Evolutionary conservation across 169 alveolate genomes (phyloP), one percentile per base, ranked within the genome.

Genomic region (Hepatocystis sp.): DNA sequence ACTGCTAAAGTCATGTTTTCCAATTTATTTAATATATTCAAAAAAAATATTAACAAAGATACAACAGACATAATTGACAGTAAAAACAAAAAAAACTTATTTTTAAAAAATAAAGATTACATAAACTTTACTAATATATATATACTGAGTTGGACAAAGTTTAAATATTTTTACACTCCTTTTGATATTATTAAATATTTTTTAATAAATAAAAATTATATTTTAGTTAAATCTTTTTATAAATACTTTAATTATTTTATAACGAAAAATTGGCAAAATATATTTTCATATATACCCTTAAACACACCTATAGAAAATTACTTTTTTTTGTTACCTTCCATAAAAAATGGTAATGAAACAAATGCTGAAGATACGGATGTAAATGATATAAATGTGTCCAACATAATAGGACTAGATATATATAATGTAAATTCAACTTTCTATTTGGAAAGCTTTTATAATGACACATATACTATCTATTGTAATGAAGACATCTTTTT

Each of bases 131-230:
- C 78, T 21, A 58, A 76, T 39, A 42, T 76, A 1, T 76, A 58
- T 25, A 44, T 76, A 2, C 10, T 76, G 0, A 76, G 64, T 27
- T 76, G 88, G 88, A 76, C 88, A 0, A 76, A 76, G 46, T 76
- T 76, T 76, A 76, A 76, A 64, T 76, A 76, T 63, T 25, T 28
- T 34, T 76, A 76, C 30, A 25, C 88, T 0, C 88, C 88, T 15
- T 58, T 76, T 21, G 88, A 76, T 58, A 76, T 76, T 42, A 32
- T 52, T 28, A 76, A 76, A 76, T 76, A 76, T 56, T 76, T 76
- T 39, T 17, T 76, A 44, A 76, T 76, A 1, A 76, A 76, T 39
- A 28, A 58, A 7, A 76, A 76, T 46, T 76, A 76, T 76, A 27
- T 76, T 36, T 60, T 76, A 46, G 32, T 46, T 3, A 76, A 76